phyloP scores from a whole-genome alignment of 1,284 basidiomycete species.

The Naganishia sp. region DNA sequence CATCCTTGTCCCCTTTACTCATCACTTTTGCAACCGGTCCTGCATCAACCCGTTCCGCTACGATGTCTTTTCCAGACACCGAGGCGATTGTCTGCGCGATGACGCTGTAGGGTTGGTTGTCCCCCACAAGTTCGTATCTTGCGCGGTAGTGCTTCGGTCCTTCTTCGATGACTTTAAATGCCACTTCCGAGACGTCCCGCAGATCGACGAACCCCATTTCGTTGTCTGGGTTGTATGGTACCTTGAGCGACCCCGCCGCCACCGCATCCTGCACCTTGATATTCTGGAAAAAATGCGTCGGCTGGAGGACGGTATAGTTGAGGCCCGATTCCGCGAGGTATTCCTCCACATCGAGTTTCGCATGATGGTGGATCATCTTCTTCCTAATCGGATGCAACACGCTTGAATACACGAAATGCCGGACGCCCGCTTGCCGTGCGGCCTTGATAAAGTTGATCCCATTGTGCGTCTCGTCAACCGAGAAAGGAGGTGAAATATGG shows the following conservation, averaged over 20 bases:
- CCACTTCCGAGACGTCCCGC: slow-evolving; percentile 21
- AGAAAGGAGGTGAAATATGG: slow-evolving; percentile 18
- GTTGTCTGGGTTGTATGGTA: slow-evolving; percentile 27
- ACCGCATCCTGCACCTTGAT: slow-evolving; percentile 19
- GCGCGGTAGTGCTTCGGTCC: slow-evolving; percentile 21
- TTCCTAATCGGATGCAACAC: slow-evolving; percentile 23
- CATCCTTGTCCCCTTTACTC: slow-evolving; percentile 29
- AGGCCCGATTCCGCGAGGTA: slow-evolving; percentile 18
- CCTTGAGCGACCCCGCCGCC: slow-evolving; percentile 8
- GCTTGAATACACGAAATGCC: slow-evolving; percentile 26
- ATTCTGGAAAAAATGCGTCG: slow-evolving; percentile 25
- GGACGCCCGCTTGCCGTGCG: slow-evolving; percentile 5
- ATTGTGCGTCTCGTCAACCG: slow-evolving; percentile 14
- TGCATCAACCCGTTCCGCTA: background rate
- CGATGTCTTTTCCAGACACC: slow-evolving; percentile 9
- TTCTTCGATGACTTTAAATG: slow-evolving; percentile 25
- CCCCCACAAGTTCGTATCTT: slow-evolving; percentile 25
- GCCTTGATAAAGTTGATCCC: slow-evolving; percentile 24
- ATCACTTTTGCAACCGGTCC: slow-evolving; percentile 17
- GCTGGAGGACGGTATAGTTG: slow-evolving; percentile 25
- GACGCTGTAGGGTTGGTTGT: slow-evolving; percentile 19
- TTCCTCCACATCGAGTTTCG: slow-evolving; percentile 24
- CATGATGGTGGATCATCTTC: slow-evolving; percentile 27
- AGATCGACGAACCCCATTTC: slow-evolving; percentile 26
- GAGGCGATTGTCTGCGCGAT: slow-evolving; percentile 14